Conservation (phyloP, 2,329 filamentous ascomycete genomes). For the Aspergillus sp. region DNA sequence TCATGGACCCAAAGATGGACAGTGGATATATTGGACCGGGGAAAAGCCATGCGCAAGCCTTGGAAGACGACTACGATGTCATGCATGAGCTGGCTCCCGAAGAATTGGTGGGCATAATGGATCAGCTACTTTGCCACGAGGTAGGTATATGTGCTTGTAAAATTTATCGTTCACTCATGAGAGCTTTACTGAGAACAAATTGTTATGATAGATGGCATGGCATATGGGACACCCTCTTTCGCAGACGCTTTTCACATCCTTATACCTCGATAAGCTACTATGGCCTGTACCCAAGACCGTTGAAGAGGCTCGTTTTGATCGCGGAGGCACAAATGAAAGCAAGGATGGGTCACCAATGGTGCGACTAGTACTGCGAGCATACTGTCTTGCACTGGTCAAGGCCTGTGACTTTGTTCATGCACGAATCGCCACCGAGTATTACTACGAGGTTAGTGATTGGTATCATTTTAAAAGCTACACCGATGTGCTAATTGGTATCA, state of each 20-base stretch:
- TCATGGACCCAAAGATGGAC: constrained; percentile 99
- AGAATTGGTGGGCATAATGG: constrained; percentile 88
- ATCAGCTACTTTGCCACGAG: constrained; percentile 85
- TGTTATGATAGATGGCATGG: constrained; percentile 72
- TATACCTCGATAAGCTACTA: constrained; percentile 81
- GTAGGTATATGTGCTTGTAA: constrained; percentile 39
- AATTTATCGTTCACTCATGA: background rate
- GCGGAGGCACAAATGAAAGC: constrained; percentile 18
- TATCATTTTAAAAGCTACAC: background rate
- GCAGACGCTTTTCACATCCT: constrained; percentile 87
- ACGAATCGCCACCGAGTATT: constrained; percentile 75
- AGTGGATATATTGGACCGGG: constrained; percentile 76
- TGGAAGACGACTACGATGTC: constrained; percentile 79
- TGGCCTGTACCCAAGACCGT: constrained; percentile 63
- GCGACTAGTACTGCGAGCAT: constrained; percentile 69
- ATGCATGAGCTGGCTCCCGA: constrained; percentile 62
- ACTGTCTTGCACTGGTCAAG: constrained; percentile 81
- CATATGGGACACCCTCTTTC: constrained; percentile 93
- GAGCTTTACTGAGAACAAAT: constrained; percentile 6
- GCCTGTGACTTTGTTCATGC: constrained; percentile 74
- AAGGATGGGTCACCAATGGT: constrained; percentile 42
- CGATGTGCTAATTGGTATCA: constrained; percentile 31
- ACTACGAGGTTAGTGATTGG: constrained; percentile 66
- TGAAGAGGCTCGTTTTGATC: constrained; percentile 59
- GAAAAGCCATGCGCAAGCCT: constrained; percentile 53